phyloP scores from a whole-genome alignment of 139 green algal genomes.

The Protoeuglena noctilucae region DNA sequence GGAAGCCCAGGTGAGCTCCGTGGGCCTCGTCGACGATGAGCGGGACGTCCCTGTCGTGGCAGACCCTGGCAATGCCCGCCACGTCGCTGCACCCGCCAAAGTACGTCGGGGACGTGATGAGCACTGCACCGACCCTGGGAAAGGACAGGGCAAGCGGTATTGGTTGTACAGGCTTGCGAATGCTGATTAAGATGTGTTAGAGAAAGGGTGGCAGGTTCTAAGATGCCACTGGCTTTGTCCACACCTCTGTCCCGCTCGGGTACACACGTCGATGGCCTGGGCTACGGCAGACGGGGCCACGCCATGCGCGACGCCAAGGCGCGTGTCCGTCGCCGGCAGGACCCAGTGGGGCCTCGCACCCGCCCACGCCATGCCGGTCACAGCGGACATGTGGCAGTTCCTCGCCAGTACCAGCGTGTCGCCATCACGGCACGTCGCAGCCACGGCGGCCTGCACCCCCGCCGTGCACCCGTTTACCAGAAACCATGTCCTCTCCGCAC shows the following conservation, averaged over 20 bases:
- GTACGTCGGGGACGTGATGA: constrained; percentile 81
- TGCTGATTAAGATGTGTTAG: too few relatives aligned
- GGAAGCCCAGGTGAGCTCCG: constrained; percentile 60
- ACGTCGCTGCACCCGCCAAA: constrained; percentile 49
- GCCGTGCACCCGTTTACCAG: constrained; percentile 78
- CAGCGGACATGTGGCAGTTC: constrained; percentile 68
- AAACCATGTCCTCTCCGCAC: constrained; percentile 59
- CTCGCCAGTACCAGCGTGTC: constrained; percentile 51
- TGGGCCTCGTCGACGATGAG: constrained; percentile 88
- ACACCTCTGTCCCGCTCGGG: too few relatives aligned
- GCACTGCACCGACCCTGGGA: constrained; percentile 33
- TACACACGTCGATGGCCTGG: constrained; percentile 27
- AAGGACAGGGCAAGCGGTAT: too few relatives aligned
- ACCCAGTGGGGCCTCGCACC: constrained; percentile 27
- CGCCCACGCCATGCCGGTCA: too few relatives aligned
- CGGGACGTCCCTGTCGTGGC: constrained; percentile 29
- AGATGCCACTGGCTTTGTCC: too few relatives aligned
- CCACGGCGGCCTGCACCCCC: constrained; percentile 59
- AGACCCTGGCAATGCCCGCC: constrained; percentile 31
- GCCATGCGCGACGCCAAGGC: constrained; percentile 33
- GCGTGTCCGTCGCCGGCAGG: constrained; percentile 22
- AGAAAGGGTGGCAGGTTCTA: too few relatives aligned
- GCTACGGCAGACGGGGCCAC: constrained; percentile 29
- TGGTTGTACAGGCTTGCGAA: too few relatives aligned
- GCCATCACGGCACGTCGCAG: constrained; percentile 31